Evolutionary conservation across 441 rosid genomes (phyloP).

Genomic region (Syzygium syzygioides): DNA sequence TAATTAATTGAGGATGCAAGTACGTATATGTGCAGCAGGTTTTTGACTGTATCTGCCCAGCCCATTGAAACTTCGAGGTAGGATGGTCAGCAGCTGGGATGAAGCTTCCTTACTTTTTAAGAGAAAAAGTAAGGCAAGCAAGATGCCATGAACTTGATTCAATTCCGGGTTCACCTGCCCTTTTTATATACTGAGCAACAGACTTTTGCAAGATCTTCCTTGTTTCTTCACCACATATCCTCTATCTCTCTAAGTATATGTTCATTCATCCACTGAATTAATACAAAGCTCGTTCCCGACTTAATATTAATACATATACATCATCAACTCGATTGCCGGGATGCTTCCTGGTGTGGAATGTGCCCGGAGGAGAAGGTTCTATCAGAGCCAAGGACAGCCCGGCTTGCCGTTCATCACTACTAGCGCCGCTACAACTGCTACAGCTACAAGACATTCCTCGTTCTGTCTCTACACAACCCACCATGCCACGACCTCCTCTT

Average conservation of each 20-base stretch:
- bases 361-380: not conserved
- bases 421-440: not conserved
- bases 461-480: not conserved
- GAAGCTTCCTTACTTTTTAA: not conserved
- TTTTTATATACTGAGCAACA: not conserved
- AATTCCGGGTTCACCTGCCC: not conserved
- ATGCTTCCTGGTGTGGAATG: not conserved
- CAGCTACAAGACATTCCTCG: not conserved
- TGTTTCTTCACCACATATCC: not conserved
- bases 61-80: not conserved
- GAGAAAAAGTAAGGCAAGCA: not conserved
- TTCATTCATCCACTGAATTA: not conserved
- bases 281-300: not conserved
- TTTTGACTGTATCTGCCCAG: not conserved
- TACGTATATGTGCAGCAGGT: not conserved
- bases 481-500: not conserved
- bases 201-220: not conserved
- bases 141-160: not conserved
- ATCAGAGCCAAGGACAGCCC: not conserved
- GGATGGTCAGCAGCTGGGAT: not conserved
- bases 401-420: not conserved
- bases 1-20: not conserved
- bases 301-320: not conserved
- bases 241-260: fast-evolving
- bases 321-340: not conserved